phyloP scores from a whole-genome alignment of 2,329 filamentous ascomycete species.

The Penicillium sp. region DNA sequence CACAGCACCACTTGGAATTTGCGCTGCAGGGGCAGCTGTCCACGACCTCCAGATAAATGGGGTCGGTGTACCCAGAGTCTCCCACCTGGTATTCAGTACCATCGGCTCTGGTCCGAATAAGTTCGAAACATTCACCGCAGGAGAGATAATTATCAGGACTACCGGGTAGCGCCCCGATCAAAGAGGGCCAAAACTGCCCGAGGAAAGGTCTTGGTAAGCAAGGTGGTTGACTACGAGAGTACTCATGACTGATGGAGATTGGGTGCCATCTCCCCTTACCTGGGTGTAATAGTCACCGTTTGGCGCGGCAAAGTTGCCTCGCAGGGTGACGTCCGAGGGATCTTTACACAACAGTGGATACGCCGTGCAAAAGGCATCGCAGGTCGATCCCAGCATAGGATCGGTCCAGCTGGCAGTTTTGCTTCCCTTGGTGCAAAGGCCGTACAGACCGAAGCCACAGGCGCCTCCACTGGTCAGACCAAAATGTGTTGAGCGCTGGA shows the following conservation, averaged over 20 bases:
- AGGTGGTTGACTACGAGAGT: too few species aligned
- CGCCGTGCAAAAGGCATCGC: conserved; percentile 1
- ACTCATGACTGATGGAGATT: too few species aligned
- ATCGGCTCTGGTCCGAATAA: not conserved
- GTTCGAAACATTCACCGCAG: conserved; percentile 1
- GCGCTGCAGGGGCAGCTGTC: conserved; percentile 1
- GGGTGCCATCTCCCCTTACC: not conserved
- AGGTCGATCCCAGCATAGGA: conserved; percentile 1
- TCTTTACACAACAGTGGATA: not conserved
- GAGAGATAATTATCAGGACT: conserved; percentile 1
- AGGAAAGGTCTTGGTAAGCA: not conserved
- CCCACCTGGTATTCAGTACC: not conserved
- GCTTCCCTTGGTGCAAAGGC: conserved; percentile 1
- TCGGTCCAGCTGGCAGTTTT: conserved; percentile 1
- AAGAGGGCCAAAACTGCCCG: not conserved
- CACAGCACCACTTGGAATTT: conserved; percentile 2
- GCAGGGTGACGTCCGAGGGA: not conserved
- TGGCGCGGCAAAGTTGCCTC: conserved; percentile 1
- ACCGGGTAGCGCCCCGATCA: not conserved
- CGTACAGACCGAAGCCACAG: conserved; percentile 1
- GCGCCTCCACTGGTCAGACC: not conserved
- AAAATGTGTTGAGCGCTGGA: conserved; percentile 1
- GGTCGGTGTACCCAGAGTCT: not conserved
- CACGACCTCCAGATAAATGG: not conserved
- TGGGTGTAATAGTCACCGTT: conserved; percentile 2